These are phyloP conservation scores for Solanum chacoense DNA, from an alignment of 305 asterid genomes.

Conservation along the genomic window DNA sequence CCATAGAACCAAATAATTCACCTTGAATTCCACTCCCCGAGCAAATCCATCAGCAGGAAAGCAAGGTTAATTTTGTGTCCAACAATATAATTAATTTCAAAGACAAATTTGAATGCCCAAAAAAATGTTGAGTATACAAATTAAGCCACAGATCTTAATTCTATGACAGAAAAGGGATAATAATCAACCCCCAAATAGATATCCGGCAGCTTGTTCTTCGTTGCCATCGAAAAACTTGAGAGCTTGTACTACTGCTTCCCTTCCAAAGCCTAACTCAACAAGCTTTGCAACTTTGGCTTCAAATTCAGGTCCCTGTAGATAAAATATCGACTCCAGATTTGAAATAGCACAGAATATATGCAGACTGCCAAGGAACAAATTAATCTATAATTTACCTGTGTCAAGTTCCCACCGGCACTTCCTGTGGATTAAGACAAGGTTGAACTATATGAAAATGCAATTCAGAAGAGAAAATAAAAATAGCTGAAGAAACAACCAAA, in stretches of 20 bases:
- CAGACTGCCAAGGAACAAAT: not conserved
- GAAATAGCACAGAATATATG: not conserved
- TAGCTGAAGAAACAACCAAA: not conserved
- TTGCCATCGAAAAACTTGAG: slow-evolving; percentile 68
- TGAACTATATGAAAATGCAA: not conserved
- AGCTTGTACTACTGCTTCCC: slow-evolving; percentile 83
- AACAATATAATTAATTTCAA: not conserved
- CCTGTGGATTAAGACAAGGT: slow-evolving; percentile 30
- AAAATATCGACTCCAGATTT: not conserved
- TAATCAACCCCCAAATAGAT: slow-evolving; percentile 87
- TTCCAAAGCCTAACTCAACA: slow-evolving; percentile 80
- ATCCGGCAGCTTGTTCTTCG: slow-evolving; percentile 93
- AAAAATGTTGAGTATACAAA: not conserved
- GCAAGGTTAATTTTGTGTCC: not conserved
- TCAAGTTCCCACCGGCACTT: slow-evolving; percentile 23
- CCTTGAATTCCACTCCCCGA: not conserved
- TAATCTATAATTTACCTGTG: slow-evolving; percentile 29
- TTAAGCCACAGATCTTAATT: not conserved
- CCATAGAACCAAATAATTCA: not conserved
- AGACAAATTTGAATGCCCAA: not conserved
- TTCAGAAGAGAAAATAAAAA: not conserved
- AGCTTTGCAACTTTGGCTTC: slow-evolving; percentile 86
- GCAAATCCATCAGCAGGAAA: not conserved
- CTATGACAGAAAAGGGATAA: not conserved
- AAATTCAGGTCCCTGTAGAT: slow-evolving; percentile 58